A percentile compares a stretch with the other conserved stretches of the same genome.
phyloP scores from a whole-genome alignment of 495 filamentous ascomycete genomes.

The Penicillium arizonense region DNA sequence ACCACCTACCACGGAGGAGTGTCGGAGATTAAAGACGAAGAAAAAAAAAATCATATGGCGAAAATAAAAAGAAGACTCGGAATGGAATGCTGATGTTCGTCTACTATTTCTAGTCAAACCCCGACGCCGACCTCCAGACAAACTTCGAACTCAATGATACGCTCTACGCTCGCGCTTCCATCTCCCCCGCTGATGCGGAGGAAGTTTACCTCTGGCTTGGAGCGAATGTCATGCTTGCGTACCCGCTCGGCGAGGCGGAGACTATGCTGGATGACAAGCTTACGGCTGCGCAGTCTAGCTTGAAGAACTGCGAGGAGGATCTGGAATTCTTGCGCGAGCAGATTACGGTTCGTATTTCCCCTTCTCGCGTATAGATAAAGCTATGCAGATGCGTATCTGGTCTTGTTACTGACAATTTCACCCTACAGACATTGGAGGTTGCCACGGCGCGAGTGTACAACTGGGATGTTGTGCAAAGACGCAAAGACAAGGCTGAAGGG shows the following conservation, averaged over 20 bases:
- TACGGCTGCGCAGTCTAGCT: conserved; percentile 69
- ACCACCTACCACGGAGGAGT: neutral
- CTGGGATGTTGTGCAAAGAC: conserved; percentile 92
- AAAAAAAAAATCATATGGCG: neutral
- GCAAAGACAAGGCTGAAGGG: conserved; percentile 78
- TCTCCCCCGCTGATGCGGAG: conserved; percentile 78
- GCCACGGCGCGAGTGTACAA: conserved; percentile 97
- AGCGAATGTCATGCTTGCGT: conserved; percentile 96
- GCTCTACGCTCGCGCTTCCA: conserved; percentile 80
- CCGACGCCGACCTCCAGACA: conserved; percentile 62
- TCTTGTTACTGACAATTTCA: neutral
- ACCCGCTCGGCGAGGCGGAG: conserved; percentile 85
- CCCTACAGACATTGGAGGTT: conserved; percentile 83
- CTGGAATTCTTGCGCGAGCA: conserved; percentile 94
- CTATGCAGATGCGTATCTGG: neutral
- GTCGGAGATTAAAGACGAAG: neutral
- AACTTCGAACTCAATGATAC: conserved; percentile 97
- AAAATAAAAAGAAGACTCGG: neutral
- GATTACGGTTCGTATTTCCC: conserved; percentile 69
- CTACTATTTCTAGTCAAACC: conserved; percentile 11
- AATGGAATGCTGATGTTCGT: neutral
- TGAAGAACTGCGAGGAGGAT: conserved; percentile 91
- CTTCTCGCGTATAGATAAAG: neutral
- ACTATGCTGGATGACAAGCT: conserved; percentile 76
- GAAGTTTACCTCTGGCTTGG: conserved; percentile 98